phyloP scores from a whole-genome alignment of 2,329 filamentous ascomycete genomes.

The Sarocladiaceae sp. region DNA sequence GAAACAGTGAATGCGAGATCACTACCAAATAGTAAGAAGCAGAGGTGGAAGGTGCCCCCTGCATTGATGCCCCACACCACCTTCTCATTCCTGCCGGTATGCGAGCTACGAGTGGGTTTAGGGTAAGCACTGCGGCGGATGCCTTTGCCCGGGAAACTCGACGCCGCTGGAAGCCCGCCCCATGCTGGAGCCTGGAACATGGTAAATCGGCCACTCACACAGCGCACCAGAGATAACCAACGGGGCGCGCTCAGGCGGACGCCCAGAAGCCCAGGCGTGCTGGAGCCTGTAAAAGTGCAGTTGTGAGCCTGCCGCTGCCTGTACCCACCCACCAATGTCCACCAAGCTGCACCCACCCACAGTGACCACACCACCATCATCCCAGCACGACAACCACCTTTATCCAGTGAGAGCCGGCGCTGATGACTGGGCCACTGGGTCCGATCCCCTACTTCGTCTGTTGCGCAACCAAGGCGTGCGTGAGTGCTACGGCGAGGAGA shows the following conservation, averaged over 20 bases:
- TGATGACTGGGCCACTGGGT: not conserved
- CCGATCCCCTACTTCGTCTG: not conserved
- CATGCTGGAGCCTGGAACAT: not conserved
- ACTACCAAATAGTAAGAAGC: not conserved
- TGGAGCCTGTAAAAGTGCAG: not conserved
- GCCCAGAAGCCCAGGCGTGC: not conserved
- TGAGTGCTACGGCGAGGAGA: not conserved
- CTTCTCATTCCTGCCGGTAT: slow-evolving; percentile 1
- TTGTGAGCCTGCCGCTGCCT: not conserved
- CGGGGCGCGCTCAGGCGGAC: not conserved
- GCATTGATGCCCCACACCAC: not conserved
- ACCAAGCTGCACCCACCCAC: slow-evolving; percentile 3
- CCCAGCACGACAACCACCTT: slow-evolving; percentile 5
- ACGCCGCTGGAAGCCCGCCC: not conserved
- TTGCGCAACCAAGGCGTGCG: slow-evolving; percentile 5
- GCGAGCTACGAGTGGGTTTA: not conserved
- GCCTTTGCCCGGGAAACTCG: slow-evolving; percentile 3
- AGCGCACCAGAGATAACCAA: not conserved
- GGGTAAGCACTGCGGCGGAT: not conserved
- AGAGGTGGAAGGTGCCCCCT: not conserved
- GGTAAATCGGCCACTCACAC: not conserved
- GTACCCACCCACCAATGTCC: not conserved
- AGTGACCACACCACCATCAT: slow-evolving; percentile 8
- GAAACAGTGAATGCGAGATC: too few relatives aligned
- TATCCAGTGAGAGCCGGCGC: slow-evolving; percentile 4